Percentiles rank a stretch among this genome's conserved stretches.
Conservation (phyloP, 257 asterid species). For the Solanum chiquidenum region DNA sequence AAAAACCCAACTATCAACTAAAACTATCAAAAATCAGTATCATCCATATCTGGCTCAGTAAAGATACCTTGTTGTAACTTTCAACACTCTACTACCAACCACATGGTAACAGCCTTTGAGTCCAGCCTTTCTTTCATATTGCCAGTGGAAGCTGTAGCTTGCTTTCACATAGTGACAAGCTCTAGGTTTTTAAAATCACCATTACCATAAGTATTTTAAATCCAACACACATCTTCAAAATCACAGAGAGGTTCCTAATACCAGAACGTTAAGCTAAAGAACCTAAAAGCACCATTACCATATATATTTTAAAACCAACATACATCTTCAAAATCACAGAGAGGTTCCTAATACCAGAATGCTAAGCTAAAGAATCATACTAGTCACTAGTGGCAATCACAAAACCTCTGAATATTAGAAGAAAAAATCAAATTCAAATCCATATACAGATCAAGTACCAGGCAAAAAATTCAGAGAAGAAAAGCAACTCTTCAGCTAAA, state of each 20-base stretch:
- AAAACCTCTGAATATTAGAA: neutral
- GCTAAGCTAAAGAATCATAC: neutral
- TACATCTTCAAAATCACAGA: neutral
- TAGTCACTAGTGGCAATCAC: neutral
- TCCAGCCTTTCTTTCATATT: slow-evolving; percentile 78
- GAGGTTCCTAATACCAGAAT: neutral
- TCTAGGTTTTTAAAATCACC: neutral
- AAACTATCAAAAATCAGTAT: neutral
- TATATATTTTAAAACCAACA: neutral
- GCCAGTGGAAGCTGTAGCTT: slow-evolving; percentile 28
- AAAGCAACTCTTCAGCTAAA: neutral
- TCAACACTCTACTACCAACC: slow-evolving; percentile 88
- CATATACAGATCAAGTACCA: neutral
- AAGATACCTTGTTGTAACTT: slow-evolving; percentile 27
- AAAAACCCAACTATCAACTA: neutral
- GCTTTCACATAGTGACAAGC: neutral
- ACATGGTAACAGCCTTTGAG: slow-evolving; percentile 72
- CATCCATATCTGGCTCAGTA: slow-evolving; percentile 50
- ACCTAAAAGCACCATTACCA: neutral
- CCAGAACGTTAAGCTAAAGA: neutral
- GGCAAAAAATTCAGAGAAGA: neutral
- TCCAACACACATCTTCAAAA: neutral
- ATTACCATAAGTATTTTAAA: neutral
- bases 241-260: neutral
- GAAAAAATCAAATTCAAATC: neutral